These are phyloP conservation scores for Dendrocalamus latiflorus DNA, from an alignment of 202 grass and related monocot species.

Conservation along the genomic window DNA sequence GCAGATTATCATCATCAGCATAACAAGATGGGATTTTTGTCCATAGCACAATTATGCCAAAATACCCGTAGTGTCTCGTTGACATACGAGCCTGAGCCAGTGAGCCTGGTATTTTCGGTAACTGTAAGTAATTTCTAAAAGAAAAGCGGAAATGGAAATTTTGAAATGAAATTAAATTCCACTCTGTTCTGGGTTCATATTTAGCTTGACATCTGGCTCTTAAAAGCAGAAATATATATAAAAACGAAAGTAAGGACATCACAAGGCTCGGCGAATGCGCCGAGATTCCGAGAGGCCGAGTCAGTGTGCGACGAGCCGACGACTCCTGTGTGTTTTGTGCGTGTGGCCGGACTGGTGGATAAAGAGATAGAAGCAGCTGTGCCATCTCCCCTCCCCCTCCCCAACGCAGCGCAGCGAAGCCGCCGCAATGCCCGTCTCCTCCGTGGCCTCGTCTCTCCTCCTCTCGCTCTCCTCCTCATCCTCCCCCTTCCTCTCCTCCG, in stretches of 20 bases:
- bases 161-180: neutral
- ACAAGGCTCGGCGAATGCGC: no score
- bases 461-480: slow-evolving; percentile 35
- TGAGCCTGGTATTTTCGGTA: neutral
- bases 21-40: neutral
- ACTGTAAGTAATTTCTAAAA: neutral
- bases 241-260: neutral
- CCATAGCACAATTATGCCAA: neutral
- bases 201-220: neutral
- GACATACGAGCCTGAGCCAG: neutral
- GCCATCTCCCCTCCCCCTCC: slow-evolving; percentile 25
- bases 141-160: neutral
- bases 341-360: slow-evolving; percentile 27
- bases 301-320: neutral
- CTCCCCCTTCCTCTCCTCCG: slow-evolving; percentile 26
- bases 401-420: slow-evolving; percentile 25
- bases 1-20: neutral
- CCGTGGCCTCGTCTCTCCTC: slow-evolving; percentile 30
- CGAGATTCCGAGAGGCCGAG: no score
- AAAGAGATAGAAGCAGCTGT: slow-evolving; percentile 37
- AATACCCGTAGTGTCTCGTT: neutral
- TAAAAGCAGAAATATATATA: neutral
- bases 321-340: neutral
- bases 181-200: neutral
- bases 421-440: slow-evolving; percentile 45